phyloP scores from a whole-genome alignment of 1,284 basidiomycete genomes.

The Rhodotorula sp. region DNA sequence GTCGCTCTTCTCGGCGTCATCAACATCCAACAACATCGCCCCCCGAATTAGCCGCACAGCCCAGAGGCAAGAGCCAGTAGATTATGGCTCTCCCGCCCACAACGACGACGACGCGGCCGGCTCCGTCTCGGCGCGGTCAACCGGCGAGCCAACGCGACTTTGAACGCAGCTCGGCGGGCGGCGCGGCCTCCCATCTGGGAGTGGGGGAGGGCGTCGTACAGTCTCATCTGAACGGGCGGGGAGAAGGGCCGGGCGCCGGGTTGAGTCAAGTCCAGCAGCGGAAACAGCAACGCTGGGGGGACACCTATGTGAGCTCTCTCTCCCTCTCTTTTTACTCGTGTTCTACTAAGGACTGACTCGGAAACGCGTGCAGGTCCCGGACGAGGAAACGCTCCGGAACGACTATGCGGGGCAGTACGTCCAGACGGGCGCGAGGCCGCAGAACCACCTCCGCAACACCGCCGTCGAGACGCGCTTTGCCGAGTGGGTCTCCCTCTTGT shows the following conservation, averaged over 20 bases:
- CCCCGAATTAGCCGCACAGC: no score
- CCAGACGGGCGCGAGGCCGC: conserved; percentile 82
- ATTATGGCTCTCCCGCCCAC: background rate
- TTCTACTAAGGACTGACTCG: no score
- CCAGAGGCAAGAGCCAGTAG: no score
- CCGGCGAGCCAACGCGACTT: conserved; percentile 30
- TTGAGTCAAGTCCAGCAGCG: conserved; percentile 17
- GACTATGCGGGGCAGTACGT: conserved; percentile 91
- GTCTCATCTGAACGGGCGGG: background rate
- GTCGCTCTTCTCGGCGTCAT: no score
- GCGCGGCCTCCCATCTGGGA: conserved; percentile 14
- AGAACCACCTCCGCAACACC: conserved; percentile 83
- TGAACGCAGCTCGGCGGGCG: conserved; percentile 10
- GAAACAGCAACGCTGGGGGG: conserved; percentile 24
- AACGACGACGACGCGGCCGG: background rate
- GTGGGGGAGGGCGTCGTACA: no score
- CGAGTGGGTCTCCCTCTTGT: conserved; percentile 67
- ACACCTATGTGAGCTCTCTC: conserved; percentile 26
- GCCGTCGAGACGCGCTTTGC: conserved; percentile 81
- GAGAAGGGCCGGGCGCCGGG: background rate
- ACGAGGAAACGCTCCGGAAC: conserved; percentile 91
- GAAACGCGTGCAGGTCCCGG: no score
- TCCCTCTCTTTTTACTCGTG: no score
- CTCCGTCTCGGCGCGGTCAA: conserved; percentile 23
- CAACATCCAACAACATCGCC: no score